Evolutionary conservation across 805 yeast species (phyloP).

Genomic region (Candida fluviatilis): DNA sequence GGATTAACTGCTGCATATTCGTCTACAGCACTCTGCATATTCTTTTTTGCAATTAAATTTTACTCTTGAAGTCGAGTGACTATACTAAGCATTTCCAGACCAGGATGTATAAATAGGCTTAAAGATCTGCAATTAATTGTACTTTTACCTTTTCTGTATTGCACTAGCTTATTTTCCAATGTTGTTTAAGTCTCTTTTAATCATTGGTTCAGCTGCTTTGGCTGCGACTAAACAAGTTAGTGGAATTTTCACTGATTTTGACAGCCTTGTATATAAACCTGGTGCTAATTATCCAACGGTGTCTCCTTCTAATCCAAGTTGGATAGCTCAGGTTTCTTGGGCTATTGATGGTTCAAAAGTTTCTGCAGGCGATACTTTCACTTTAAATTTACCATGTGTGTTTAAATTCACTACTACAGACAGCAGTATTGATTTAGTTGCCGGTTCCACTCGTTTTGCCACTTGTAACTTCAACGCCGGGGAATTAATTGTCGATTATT

Average conservation of each 20-base stretch:
- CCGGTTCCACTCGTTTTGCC: conserved; percentile 12
- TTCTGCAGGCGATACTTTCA: conserved; percentile 15
- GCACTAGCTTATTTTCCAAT: background rate
- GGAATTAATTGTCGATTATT: conserved; percentile 4
- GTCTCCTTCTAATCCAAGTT: conserved; percentile 7
- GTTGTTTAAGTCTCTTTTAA: background rate
- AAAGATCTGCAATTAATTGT: background rate
- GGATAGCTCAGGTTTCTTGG: conserved; percentile 13
- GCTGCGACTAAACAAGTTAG: background rate
- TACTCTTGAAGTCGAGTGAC: too few species aligned
- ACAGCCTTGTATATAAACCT: background rate
- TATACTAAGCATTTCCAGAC: too few species aligned
- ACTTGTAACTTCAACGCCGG: conserved; percentile 12
- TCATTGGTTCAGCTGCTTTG: background rate
- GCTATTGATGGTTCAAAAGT: conserved; percentile 7
- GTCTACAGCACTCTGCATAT: too few species aligned
- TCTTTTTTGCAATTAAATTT: too few species aligned
- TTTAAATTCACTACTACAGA: conserved; percentile 18
- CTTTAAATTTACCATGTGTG: conserved; percentile 18
- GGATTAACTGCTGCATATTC: too few species aligned
- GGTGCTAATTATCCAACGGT: conserved; percentile 5
- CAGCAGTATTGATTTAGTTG: conserved; percentile 11
- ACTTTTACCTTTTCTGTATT: too few species aligned
- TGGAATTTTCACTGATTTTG: conserved; percentile 3
- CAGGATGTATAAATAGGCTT: background rate